Evolutionary conservation across 164 flowering plant species (phyloP).

Genomic region (Macadamia tetraphylla): DNA sequence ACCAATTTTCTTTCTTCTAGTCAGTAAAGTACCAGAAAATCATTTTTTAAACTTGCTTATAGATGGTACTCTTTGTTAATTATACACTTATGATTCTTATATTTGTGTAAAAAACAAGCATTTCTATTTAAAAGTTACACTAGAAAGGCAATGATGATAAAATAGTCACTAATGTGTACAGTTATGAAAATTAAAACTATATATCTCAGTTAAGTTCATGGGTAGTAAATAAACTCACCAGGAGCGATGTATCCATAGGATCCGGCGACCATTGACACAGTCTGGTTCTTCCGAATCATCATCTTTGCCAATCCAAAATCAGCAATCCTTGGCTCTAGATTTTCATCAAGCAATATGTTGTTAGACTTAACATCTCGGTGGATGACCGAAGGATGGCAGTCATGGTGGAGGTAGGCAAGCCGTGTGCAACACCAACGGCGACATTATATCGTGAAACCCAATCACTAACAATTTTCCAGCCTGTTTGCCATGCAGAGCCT

Average conservation of each 20-base stretch:
- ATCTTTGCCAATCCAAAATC: conserved; percentile 90
- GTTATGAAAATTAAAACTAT: no score
- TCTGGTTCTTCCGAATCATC: conserved; percentile 74
- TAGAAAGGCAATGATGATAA: not conserved
- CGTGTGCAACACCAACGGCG: conserved; percentile 89
- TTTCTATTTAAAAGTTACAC: no score
- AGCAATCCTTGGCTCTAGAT: conserved; percentile 74
- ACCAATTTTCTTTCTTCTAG: no score
- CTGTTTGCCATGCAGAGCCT: conserved; percentile 75
- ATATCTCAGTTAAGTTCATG: no score
- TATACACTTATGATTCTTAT: no score
- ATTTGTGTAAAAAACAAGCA: no score
- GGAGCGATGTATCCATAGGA: conserved; percentile 98
- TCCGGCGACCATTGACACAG: conserved; percentile 85
- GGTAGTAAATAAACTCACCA: conserved; percentile 36
- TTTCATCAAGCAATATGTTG: conserved; percentile 77
- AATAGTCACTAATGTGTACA: not conserved
- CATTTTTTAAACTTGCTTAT: no score
- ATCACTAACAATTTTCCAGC: conserved; percentile 62
- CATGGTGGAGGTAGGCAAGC: conserved; percentile 92
- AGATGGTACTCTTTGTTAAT: no score
- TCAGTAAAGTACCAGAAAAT: no score
- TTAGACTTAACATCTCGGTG: conserved; percentile 92
- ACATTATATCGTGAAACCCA: conserved; percentile 89
- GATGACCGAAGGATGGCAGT: conserved; percentile 79